Evolutionary conservation across 108 stramenopile species (phyloP).

Genomic region (Chaetoceros tenuissimus): DNA sequence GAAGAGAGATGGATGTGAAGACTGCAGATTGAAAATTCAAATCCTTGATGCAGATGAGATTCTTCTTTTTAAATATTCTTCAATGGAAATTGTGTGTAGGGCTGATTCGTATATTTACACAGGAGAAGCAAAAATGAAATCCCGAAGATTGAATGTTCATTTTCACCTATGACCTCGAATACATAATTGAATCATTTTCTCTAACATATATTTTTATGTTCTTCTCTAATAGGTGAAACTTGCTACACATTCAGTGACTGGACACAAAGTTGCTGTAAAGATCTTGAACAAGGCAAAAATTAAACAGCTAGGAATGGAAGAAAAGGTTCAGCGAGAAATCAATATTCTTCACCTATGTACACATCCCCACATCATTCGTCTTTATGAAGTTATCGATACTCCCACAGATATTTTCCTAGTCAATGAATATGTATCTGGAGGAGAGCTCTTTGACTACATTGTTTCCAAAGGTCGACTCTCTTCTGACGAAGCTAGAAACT

Average conservation of each 20-base stretch:
- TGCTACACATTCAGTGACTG: slow-evolving; percentile 97
- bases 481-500: slow-evolving; percentile 94
- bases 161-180: too few species aligned
- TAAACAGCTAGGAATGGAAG: slow-evolving; percentile 97
- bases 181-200: too few species aligned
- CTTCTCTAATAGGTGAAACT: slow-evolving; percentile 79
- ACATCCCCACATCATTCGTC: slow-evolving; percentile 98
- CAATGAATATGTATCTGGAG: slow-evolving; percentile 98
- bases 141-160: too few species aligned
- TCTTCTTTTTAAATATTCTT: too few species aligned
- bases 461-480: slow-evolving; percentile 92
- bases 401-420: slow-evolving; percentile 99
- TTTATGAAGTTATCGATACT: slow-evolving; percentile 97
- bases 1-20: too few species aligned
- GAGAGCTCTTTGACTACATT: slow-evolving; percentile 99
- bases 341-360: slow-evolving; percentile 97
- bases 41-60: too few species aligned
- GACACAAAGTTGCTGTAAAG: slow-evolving; percentile 99
- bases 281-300: slow-evolving; percentile 99
- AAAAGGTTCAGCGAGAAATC: slow-evolving; percentile 99
- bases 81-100: too few species aligned
- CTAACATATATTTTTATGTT: too few species aligned
- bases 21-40: too few species aligned
- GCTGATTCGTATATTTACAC: too few species aligned
- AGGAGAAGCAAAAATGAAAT: too few species aligned